Base-by-base conservation (phyloP, 2,329 filamentous ascomycete genomes). In the Verticillium nubilum region DNA sequence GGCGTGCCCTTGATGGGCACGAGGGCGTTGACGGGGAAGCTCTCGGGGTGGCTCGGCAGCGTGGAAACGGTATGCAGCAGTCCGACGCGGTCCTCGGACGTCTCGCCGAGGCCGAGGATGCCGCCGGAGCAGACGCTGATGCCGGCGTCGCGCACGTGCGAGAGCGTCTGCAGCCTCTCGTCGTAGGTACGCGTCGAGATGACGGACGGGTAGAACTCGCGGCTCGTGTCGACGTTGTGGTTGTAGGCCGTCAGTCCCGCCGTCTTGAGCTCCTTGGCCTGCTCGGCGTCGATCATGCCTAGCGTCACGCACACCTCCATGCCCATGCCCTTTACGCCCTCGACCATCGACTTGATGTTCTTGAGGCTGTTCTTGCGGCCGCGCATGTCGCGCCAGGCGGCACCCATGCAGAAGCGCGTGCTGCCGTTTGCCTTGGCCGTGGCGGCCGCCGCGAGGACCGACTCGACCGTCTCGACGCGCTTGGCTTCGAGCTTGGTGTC, bases 281-380 rank as follows among this genome's bases (percentile, higher is more conserved):
- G 92, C 65, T 81, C 79, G 5, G 80, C 82, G 73, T 96, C 91
- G 67, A 97, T 92, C 92, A 96, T 96, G 66, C 92, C 92, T 23
- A 97, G 82, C 1, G 92, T 97, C n/a, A 97, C 92, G 72, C 92
- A 97, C 7, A 87, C 88, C 74, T 97, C 92, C 90, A 97, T 94
- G 54, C 88, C 90, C 82, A 97, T 82, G 1, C 76, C 88, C 27
- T 88, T 83, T 23, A 97, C 91, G 1, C 92, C 92, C 59, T 85
- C 81, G 4, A 97, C 86, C 92, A 97, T 97, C 57, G 84, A 86
- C 69, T 90, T 90, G 73, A 97, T 88, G 73, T 95, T 95, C 74
- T 87, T 87, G 57, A 97, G 77, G 64, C 86, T 88, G 52, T 89
- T 91, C 76, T 93, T 95, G 65, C 92, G 89, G 19, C 92, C 92